phyloP scores from a whole-genome alignment of 2,329 filamentous ascomycete species.

The Exophiala aquamarina region DNA sequence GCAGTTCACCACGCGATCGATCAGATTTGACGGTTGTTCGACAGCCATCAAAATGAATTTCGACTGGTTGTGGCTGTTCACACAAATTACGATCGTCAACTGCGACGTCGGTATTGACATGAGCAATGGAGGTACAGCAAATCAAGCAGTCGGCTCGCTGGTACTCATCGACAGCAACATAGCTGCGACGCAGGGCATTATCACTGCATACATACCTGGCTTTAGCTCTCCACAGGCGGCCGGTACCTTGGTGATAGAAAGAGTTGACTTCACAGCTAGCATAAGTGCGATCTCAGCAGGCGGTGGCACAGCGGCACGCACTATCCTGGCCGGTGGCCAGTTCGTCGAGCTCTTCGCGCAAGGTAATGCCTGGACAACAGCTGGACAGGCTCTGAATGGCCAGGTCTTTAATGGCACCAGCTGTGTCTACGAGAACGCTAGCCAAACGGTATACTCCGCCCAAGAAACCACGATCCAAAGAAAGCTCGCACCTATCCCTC shows the following conservation, averaged over 20 bases:
- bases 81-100: constrained; percentile 52
- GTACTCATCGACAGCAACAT: constrained; percentile 59
- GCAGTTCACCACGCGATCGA: constrained; percentile 61
- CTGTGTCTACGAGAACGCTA: constrained; percentile 22
- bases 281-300: constrained; percentile 42
- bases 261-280: constrained; percentile 53
- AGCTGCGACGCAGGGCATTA: constrained; percentile 52
- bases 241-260: constrained; percentile 57
- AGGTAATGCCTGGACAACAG: constrained; percentile 62
- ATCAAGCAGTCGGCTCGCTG: constrained; percentile 54
- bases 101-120: constrained; percentile 56
- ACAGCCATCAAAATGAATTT: constrained; percentile 56
- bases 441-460: constrained; percentile 29
- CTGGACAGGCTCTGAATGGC: constrained; percentile 20
- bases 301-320: constrained; percentile 35
- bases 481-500: constrained; percentile 44
- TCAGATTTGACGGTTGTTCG: constrained; percentile 51
- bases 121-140: constrained; percentile 37
- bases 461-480: constrained; percentile 53
- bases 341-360: constrained; percentile 69
- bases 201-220: constrained; percentile 43
- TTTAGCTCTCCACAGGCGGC: constrained; percentile 45
- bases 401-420: constrained; percentile 27
- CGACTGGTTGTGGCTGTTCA: constrained; percentile 63
- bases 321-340: constrained; percentile 41